Base-by-base conservation (phyloP, 2,329 filamentous ascomycete species). In the Diaporthe citri region DNA sequence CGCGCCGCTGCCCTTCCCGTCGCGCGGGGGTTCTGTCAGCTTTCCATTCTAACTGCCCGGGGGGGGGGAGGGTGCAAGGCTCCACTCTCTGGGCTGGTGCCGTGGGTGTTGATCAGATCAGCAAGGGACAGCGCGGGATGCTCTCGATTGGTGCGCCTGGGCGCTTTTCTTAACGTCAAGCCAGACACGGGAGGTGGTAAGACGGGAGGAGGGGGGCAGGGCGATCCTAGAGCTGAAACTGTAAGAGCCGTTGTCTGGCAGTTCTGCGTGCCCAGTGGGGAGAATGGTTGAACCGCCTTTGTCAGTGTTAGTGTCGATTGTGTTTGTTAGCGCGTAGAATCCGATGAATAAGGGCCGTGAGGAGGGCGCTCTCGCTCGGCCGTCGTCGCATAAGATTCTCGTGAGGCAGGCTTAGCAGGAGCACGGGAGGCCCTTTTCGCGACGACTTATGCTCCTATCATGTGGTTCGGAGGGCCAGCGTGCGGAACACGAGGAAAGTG, bases 101-200 rank as follows among this genome's bases (percentile, higher is more conserved):
- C 59, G 31, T 51, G 70, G 43, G 39, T 39, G 51, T 55, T 73
- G 72, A 73, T 73, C 72, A 73, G 51, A 73, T 56, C 70, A 72
- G 57, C 46, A 51, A 62, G 34, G 41, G 67, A 48, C 67, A 69
- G 64, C 60, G 72, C 39, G 62, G 51, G 64, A 51, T 67, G 41
- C 43, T 46, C 51, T 57, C 41, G 43, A 74, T 74, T 74, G 62
- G 72, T 71, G 72, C 64, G 55, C 64, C 72, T 71, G 64, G 66
- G 64, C 64, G 64, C 64, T 62, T 36, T 72, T 31, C n/a, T 51
- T 22, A 59, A 56, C 34, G 57, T 57, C 70, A n/a, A 72, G 57
- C 43, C 70, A 72, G 56, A 72, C 64, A 60, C 72, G 62, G 62
- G 31, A 69, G 41, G 43, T 70, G 46, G 55, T 25, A 62, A 64